Conservation (phyloP, 495 filamentous ascomycete species). For the Talaromyces ruber region DNA sequence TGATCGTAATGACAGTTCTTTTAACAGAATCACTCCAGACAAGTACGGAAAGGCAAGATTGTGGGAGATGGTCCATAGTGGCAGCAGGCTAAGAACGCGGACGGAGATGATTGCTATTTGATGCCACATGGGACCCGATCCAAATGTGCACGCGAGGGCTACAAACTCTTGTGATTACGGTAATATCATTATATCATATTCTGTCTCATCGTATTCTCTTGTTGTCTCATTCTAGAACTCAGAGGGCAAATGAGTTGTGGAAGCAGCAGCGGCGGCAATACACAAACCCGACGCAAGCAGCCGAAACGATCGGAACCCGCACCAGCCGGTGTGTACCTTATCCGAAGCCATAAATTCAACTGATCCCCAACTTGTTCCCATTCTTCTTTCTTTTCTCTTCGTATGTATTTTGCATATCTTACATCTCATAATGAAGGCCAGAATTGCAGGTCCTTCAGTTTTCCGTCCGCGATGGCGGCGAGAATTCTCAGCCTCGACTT, state of each 20-base stretch:
- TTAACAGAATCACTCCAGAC: not conserved
- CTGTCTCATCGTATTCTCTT: not conserved
- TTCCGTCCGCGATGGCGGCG: conserved; percentile 35
- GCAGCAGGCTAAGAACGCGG: not conserved
- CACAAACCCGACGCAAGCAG: not conserved
- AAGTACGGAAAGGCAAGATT: not conserved
- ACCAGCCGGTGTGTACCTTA: not conserved
- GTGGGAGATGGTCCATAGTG: not conserved
- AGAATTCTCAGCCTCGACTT: conserved; percentile 56
- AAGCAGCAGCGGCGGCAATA: not conserved
- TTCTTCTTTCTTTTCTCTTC: conserved; percentile 1
- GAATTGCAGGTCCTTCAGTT: conserved; percentile 24
- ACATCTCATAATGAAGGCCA: conserved; percentile 11
- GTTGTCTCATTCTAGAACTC: not conserved
- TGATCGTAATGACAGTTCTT: too few relatives aligned
- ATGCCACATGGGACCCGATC: not conserved
- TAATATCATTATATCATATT: not conserved
- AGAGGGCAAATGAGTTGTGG: not conserved
- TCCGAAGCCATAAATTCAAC: not conserved
- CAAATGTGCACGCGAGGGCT: not conserved
- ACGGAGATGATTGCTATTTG: not conserved
- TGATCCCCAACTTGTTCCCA: not conserved
- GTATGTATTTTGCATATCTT: conserved; percentile 9
- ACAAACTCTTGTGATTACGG: not conserved
- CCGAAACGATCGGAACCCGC: not conserved